Base-by-base conservation (phyloP, 1,284 basidiomycete genomes). In the Meripilus lineatus region DNA sequence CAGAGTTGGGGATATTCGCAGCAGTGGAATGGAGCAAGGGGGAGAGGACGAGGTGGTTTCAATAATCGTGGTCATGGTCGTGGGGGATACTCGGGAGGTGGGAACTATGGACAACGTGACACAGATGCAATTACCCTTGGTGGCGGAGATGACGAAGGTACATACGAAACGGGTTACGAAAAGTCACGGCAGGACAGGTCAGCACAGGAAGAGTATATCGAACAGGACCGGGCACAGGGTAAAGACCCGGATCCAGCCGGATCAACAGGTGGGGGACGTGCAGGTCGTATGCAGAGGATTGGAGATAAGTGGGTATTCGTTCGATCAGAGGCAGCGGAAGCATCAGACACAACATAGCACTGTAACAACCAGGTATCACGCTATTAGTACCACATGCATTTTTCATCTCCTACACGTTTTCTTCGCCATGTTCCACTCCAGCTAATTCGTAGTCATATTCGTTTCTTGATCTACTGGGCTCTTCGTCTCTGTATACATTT, bases 301-400 rank as follows among this genome's bases (percentile, higher is more conserved):
- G 84, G 79, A 28, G 85, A 81, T 59, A 77, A 74, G 55, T 86
- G 84, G 85, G 64, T 82, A 47, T 87, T 84, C 64, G 76, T 82
- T 51, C 74, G 69, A 28, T 34, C 20, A 32, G 51, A 45, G 15
- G 49, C 21, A 24, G 48, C 7, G 18, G 18, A 36, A 36, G 38
- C 21, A 38, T 38, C 6, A 38, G 5, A 23, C 17, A 17, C 23
- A 24, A 23, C 46, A 45, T 50, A 47, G n/a, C n/a, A n/a, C n/a
- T n/a, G n/a, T n/a, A n/a, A n/a, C n/a, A n/a, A n/a, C n/a, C n/a
- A n/a, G n/a, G n/a, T n/a, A n/a, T n/a, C n/a, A n/a, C n/a, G n/a
- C n/a, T n/a, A n/a, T n/a, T n/a, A n/a, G n/a, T n/a, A n/a, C n/a
- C n/a, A 46, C 50, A 52, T 52, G 47, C 49, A 30, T 55, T 52